Base-by-base conservation (phyloP, 225 moss, liverwort and hornwort genomes). In the Anthoceros angustus region DNA sequence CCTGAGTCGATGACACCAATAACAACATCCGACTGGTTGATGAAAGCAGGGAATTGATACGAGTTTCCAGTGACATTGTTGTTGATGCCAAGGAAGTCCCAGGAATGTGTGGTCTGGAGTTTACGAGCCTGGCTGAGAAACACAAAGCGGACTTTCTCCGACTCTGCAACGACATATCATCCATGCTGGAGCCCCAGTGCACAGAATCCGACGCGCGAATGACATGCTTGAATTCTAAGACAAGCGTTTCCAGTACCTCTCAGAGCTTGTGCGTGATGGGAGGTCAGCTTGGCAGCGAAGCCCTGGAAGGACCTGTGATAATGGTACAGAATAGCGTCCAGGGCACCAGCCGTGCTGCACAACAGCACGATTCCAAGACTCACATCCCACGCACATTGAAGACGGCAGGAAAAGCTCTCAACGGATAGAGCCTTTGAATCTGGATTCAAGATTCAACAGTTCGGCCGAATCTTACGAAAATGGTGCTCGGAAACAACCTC, bases 231-330 rank as follows among this genome's bases (percentile, higher is more conserved):
- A 32, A 32, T 1, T 32, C 4, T 4, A n/a, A n/a, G n/a, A n/a
- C n/a, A n/a, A n/a, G 18, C 46, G 14, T 48, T 48, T 12, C 14
- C 12, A 18, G 10, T 55, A 55, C 55, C 55, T 7, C 55, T 55
- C n/a, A 55, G 55, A 23, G n/a, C 55, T n/a, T 55, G 55, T 5
- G 55, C 55, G 18, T 55, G 55, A 20, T n/a, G 55, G 55, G 55
- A 55, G 18, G 55, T 18, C 6, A 55, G 18, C 55, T 55, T 55
- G 8, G 55, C 55, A 55, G 55, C 55, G 23, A 55, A 55, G 14
- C 55, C 55, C 14, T 23, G 55, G n/a, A 55, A 55, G 15, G 55
- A 55, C 55, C 55, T 55, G 55, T 55, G 55, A 23, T 55, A 55
- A 23, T 55, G 55, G 14, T 55, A 55, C 55, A 55, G 55, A 4